These are phyloP conservation scores for Ricinus communis DNA, from an alignment of 345 rosid genomes.

Conservation along the genomic window DNA sequence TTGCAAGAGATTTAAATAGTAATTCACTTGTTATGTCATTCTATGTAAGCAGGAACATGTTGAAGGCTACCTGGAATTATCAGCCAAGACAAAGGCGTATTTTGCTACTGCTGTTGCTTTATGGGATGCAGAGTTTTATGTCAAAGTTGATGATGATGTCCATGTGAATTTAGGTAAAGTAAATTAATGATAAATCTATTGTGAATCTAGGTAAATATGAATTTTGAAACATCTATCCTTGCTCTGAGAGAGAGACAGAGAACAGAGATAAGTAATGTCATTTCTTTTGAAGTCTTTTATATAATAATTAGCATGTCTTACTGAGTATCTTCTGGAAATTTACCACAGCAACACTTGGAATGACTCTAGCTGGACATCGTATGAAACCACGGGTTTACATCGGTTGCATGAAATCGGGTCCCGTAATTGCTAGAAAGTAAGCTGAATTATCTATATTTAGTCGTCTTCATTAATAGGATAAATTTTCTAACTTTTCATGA, in stretches of 20 bases:
- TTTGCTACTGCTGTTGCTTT: constrained; percentile 72
- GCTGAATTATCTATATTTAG: constrained; percentile 13
- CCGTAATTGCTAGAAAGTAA: constrained; percentile 75
- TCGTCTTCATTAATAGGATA: background rate
- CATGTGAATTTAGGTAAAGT: constrained; percentile 80
- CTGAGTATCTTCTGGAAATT: constrained; percentile 11
- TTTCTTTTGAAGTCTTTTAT: no score
- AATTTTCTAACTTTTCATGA: constrained; percentile 11
- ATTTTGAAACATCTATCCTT: background rate
- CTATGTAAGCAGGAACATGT: constrained; percentile 58
- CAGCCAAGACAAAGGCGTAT: constrained; percentile 81
- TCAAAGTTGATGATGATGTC: constrained; percentile 96
- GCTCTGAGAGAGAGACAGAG: no score
- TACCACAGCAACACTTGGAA: constrained; percentile 59
- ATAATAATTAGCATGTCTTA: background rate
- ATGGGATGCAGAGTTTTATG: constrained; percentile 89
- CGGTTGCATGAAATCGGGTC: constrained; percentile 99
- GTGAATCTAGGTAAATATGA: background rate
- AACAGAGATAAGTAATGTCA: no score
- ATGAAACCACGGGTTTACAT: constrained; percentile 58
- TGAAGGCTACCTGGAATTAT: constrained; percentile 79
- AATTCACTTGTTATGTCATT: constrained; percentile 5
- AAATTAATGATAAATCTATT: background rate
- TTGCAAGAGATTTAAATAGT: background rate
- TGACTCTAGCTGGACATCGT: constrained; percentile 48